A percentile compares a stretch with the other conserved stretches of the same genome.
Conservation (phyloP, 2,329 filamentous ascomycete species). For the Dothiorella sarmentorum region DNA sequence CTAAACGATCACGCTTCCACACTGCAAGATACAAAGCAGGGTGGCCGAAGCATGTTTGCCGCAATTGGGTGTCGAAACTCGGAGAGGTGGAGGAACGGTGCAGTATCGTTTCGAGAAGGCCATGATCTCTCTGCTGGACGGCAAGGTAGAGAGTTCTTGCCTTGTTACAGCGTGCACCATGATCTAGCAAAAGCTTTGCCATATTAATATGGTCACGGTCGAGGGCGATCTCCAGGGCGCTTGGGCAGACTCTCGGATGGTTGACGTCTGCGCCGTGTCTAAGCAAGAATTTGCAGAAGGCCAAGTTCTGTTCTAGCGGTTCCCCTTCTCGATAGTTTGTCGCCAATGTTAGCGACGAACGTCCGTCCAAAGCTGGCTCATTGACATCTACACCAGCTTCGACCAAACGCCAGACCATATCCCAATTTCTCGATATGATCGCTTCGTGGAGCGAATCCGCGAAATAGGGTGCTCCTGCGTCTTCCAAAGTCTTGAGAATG, state of each 20-base stretch:
- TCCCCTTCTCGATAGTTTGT: not conserved
- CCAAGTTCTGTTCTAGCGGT: too few relatives aligned
- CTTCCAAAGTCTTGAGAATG: not conserved
- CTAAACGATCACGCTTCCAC: too few relatives aligned
- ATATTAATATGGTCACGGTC: not conserved
- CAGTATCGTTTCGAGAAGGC: not conserved
- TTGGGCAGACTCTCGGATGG: not conserved
- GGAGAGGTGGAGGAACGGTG: not conserved
- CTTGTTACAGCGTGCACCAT: not conserved
- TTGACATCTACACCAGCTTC: not conserved
- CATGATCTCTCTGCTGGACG: too few relatives aligned
- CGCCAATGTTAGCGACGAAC: not conserved
- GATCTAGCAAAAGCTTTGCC: not conserved
- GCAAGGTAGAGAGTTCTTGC: not conserved
- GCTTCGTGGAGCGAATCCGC: not conserved
- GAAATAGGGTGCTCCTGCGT: not conserved
- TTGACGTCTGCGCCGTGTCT: not conserved
- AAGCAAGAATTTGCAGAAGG: not conserved
- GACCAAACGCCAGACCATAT: not conserved
- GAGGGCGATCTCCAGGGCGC: not conserved
- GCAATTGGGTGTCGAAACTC: not conserved
- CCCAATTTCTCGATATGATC: not conserved
- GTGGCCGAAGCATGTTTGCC: not conserved
- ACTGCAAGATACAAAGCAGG: not conserved
- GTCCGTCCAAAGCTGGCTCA: not conserved